Evolutionary conservation across 441 rosid species (phyloP).

Genomic region (Raphanus hybrid): DNA sequence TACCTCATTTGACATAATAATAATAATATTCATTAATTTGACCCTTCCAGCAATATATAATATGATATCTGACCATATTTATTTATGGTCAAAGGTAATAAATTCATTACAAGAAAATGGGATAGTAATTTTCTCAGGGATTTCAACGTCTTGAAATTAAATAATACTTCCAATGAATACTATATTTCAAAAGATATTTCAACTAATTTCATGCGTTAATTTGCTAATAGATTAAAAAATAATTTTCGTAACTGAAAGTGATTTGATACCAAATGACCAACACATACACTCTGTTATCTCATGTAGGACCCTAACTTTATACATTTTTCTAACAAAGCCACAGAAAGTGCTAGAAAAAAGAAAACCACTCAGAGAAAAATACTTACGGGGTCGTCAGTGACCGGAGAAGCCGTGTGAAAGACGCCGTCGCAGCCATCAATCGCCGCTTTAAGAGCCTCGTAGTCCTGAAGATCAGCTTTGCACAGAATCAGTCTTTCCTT

Average conservation of each 20-base stretch:
- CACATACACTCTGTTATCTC: neutral
- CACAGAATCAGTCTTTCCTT: conserved; percentile 71
- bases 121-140: neutral
- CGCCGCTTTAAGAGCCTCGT: conserved; percentile 59
- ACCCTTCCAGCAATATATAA: neutral
- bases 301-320: conserved; percentile 24
- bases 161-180: neutral
- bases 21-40: neutral
- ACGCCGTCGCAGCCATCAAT: conserved; percentile 82
- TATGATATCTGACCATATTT: conserved; percentile 21
- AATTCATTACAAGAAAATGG: neutral
- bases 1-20: neutral
- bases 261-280: neutral
- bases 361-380: neutral
- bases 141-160: neutral
- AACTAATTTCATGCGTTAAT: neutral
- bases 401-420: conserved; percentile 90
- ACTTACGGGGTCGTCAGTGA: conserved; percentile 87
- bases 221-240: neutral
- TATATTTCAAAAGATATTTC: neutral
- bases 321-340: conserved; percentile 24
- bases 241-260: conserved; percentile 1
- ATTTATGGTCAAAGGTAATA: neutral
- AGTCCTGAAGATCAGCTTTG: conserved; percentile 86
- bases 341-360: conserved; percentile 14